Evolutionary conservation across 345 rosid genomes (phyloP), one percentile per base, ranked within the genome.

Genomic region (Boechera stricta): DNA sequence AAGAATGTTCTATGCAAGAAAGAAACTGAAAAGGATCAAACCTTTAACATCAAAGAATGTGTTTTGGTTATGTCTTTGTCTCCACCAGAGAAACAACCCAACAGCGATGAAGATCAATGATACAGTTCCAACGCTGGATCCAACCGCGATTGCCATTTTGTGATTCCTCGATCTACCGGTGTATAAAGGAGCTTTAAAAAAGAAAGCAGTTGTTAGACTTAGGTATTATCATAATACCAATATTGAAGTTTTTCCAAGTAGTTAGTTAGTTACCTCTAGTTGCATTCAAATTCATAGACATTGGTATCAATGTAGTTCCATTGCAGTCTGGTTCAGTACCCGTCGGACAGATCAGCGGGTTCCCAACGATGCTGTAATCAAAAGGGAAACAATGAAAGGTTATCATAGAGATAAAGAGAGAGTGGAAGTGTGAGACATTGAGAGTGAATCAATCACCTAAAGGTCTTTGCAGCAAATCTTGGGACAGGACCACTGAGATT

Each of bases 231-330:
- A 53, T 11, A 53, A 66, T 48, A 45, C 5, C 36, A 63, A 77
- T 60, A 65, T 11, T 57, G 0, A 48, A 36, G 10, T 10, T 28
- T 12, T 2, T 39, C 3, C 21, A 38, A 31, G 69, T 18, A 77
- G 16, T 12, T 57, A 31, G 49, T 21, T 64, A 38, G 70, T 66
- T 82, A 95, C 98, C 62, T 78, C 88, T 84, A 56, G 98, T 82
- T 82, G 58, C 76, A 69, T 89, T 95, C 85, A 95, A 85, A 85
- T 87, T 89, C 99, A 92, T 95, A 75, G 99, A 95, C 96, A 95
- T 91, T 33, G 99, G 98, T 82, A 92, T 95, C 53, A 91, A 77
- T 62, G 84, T 82, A 53, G 89, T 82, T 69, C 99, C 97, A 56
- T 79, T 80, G 84, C 99, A 95, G 52, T 91, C 96, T 51, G 94